A percentile compares a stretch with the other conserved stretches of the same genome.
These are phyloP conservation scores for Populus davidiana DNA, from an alignment of 345 rosid species.

Conservation along the genomic window DNA sequence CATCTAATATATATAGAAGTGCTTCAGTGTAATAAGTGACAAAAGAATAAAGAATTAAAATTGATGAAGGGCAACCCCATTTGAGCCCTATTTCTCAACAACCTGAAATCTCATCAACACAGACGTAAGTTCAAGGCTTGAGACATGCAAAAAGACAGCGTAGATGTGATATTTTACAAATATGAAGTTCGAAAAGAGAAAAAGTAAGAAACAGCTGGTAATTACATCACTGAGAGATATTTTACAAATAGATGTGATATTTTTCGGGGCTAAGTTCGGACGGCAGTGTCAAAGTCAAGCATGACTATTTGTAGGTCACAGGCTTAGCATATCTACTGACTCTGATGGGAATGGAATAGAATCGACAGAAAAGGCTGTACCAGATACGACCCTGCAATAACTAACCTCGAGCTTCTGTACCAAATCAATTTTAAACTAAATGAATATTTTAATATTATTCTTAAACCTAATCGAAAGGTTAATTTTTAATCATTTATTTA, in stretches of 20 bases:
- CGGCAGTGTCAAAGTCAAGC: constrained; percentile 37
- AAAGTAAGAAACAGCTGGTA: background rate
- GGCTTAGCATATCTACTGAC: constrained; percentile 7
- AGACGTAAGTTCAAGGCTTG: background rate
- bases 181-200: no score
- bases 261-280: constrained; percentile 4
- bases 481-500: no score
- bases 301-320: constrained; percentile 37
- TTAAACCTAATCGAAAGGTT: no score
- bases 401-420: constrained; percentile 5
- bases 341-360: constrained; percentile 20
- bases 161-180: background rate
- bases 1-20: no score
- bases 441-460: no score
- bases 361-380: background rate
- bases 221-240: background rate
- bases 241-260: constrained; percentile 7
- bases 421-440: no score
- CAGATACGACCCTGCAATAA: constrained; percentile 7
- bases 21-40: no score
- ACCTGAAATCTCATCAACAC: background rate
- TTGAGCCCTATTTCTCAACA: no score
- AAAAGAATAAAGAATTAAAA: no score
- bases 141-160: background rate
- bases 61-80: no score